These are phyloP conservation scores for Tylopilus sp. DNA, from an alignment of 768 basidiomycete species.

Conservation along the genomic window DNA sequence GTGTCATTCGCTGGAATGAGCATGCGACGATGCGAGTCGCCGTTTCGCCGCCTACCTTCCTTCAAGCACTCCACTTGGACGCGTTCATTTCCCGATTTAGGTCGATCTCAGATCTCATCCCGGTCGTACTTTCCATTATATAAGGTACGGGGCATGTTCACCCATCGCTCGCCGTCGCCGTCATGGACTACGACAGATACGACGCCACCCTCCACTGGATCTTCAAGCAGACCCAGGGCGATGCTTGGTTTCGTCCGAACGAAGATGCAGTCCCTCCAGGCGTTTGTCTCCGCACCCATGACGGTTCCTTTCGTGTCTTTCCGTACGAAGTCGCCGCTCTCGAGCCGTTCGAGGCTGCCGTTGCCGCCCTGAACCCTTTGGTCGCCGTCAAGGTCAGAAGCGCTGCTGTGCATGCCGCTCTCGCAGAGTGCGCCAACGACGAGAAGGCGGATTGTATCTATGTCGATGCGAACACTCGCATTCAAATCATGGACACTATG, in stretches of 20 bases:
- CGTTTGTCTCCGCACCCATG: conserved; percentile 47
- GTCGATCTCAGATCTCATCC: conserved; percentile 14
- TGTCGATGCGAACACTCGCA: conserved; percentile 59
- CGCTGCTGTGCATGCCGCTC: conserved; percentile 49
- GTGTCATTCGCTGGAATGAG: conserved; percentile 9
- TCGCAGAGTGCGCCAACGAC: conserved; percentile 36
- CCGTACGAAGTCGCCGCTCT: conserved; percentile 52
- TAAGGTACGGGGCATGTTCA: neutral
- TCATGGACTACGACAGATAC: conserved; percentile 36
- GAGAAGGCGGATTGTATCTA: conserved; percentile 37
- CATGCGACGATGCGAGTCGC: conserved; percentile 3
- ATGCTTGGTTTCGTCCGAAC: conserved; percentile 53
- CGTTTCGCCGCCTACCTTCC: neutral
- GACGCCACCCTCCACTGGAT: conserved; percentile 28
- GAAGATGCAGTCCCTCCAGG: conserved; percentile 46
- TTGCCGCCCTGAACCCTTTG: conserved; percentile 50
- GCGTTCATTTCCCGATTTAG: conserved; percentile 2
- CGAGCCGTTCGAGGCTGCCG: conserved; percentile 52
- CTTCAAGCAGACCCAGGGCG: conserved; percentile 38
- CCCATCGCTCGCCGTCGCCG: conserved; percentile 3
- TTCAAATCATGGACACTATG: conserved; percentile 82
- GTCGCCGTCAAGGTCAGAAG: conserved; percentile 53
- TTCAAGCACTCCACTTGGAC: neutral
- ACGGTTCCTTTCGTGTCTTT: conserved; percentile 50
- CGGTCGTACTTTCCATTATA: neutral